Percentiles rank a stretch among this genome's conserved stretches.
Evolutionary conservation across 441 rosid genomes (phyloP).

Genomic region (Adansonia madagascariensis): DNA sequence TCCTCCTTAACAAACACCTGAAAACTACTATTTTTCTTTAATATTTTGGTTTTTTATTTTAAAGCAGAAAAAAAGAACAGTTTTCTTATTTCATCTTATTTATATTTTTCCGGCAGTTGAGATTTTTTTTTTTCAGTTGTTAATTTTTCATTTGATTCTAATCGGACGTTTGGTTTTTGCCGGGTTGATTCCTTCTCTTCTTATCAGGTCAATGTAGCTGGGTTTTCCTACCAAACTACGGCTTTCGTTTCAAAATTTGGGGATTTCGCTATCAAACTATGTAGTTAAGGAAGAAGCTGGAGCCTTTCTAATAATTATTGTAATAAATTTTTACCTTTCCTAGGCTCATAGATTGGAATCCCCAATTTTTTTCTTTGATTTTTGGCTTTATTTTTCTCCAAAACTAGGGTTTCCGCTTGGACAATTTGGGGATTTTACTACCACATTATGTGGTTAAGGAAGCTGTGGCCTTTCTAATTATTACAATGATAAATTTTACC

Average conservation of each 20-base stretch:
- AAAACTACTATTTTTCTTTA: background rate
- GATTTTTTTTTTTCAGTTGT: background rate
- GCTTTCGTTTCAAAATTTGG: slow-evolving; percentile 29
- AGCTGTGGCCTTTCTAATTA: background rate
- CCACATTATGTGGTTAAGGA: background rate
- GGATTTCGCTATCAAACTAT: slow-evolving; percentile 25
- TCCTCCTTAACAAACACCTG: slow-evolving; percentile 6
- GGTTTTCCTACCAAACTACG: slow-evolving; percentile 32
- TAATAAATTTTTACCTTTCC: background rate
- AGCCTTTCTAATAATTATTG: background rate
- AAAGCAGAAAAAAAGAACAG: background rate
- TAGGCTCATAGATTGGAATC: slow-evolving; percentile 1
- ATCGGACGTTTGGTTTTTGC: slow-evolving; percentile 7
- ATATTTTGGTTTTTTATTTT: background rate
- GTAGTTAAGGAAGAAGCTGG: slow-evolving; percentile 29
- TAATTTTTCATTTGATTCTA: background rate
- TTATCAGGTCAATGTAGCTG: slow-evolving; percentile 45
- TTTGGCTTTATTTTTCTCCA: background rate
- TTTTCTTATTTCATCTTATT: background rate
- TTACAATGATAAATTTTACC: background rate
- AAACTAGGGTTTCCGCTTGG: background rate
- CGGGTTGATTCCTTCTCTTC: slow-evolving; percentile 21
- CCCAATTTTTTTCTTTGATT: background rate
- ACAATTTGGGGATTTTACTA: background rate
- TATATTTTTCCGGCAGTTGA: background rate